Evolutionary conservation across 2,329 filamentous ascomycete species (phyloP), one percentile per base, ranked within the genome.

Genomic region (Neofusicoccum umdonicola): DNA sequence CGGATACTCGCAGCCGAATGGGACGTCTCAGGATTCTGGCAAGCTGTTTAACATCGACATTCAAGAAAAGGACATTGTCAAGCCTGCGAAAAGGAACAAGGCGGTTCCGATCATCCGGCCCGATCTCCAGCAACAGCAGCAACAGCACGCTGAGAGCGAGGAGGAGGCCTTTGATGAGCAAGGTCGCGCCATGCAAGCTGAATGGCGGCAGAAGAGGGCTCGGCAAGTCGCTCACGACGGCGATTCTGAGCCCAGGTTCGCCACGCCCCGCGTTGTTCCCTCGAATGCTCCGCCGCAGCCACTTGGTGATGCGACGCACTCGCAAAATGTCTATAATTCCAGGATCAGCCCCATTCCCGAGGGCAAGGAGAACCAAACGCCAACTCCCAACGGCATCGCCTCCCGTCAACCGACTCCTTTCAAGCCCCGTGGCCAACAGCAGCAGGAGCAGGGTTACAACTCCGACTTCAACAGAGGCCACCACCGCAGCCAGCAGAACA

Each of bases 41-140:
- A 65, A 52, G 47, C 47, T 65, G 27, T 65, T 65, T 45, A 61
- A 61, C 44, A 65, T 65, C 37, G 51, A 65, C 41, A 61, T 65
- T 17, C 52, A 85, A 87, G 67, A 79, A 90, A 82, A 84, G 13
- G 88, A 91, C 22, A 83, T 87, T 57, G 79, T 86, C 34, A 90
- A 90, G 71, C 85, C 88, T 6, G 76, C 79, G 0, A 92, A 90
- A 78, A 88, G 87, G 70, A 91, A 89, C 4, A 97, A 95, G 78
- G 92, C 92, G 9, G 85, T 97, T 63, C 90, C 93, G 0, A 96
- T 97, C 67, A 79, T 94, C 9, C 84, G 83, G 44, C 90, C 91
- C 1, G 82, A 87, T 64, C 69, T 67, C 65, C 70, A 71, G 22
- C 71, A 71, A 27, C 69, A 74, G 64, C 54, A 56, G 68, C 27